Conservation (phyloP, 768 basidiomycete genomes). For the Lactifluus pinguis region DNA sequence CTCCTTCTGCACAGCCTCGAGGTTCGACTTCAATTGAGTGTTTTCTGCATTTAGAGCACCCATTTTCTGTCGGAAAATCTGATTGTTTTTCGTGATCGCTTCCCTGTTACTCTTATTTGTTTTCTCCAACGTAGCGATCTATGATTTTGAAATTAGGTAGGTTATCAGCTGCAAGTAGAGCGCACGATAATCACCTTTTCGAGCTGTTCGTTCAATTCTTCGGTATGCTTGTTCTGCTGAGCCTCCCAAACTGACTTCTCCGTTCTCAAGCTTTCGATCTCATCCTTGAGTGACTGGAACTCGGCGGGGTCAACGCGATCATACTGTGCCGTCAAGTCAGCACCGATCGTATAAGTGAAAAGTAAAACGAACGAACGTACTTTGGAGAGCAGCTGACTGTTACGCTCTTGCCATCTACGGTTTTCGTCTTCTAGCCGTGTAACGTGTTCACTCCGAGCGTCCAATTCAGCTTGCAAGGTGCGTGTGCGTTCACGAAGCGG, state of each 20-base stretch:
- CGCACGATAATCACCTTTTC: constrained; percentile 19
- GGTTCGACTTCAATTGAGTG: constrained; percentile 13
- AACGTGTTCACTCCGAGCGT: constrained; percentile 57
- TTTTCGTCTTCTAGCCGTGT: constrained; percentile 66
- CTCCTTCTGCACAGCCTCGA: constrained; percentile 20
- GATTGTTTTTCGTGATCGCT: constrained; percentile 12
- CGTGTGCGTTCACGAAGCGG: constrained; percentile 67
- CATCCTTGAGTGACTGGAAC: constrained; percentile 67
- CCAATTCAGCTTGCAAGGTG: constrained; percentile 62
- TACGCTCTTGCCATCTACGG: constrained; percentile 78
- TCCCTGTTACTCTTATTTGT: constrained; percentile 14
- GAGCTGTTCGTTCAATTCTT: constrained; percentile 2
- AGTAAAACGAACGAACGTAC: constrained; percentile 29
- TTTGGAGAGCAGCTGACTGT: constrained; percentile 72
- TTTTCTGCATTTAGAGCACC: constrained; percentile 10
- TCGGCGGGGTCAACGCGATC: constrained; percentile 86
- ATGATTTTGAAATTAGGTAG: neutral
- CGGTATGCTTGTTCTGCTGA: neutral
- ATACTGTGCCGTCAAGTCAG: constrained; percentile 39
- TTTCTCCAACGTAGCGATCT: constrained; percentile 18
- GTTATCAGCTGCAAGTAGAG: too few relatives aligned
- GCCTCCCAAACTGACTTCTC: constrained; percentile 22
- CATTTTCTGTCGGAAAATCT: constrained; percentile 16
- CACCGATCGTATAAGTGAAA: neutral
- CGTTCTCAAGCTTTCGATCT: constrained; percentile 40